These are phyloP conservation scores for Fusarium pseudocircinatum DNA, from an alignment of 2,329 filamentous ascomycete genomes.

Conservation along the genomic window DNA sequence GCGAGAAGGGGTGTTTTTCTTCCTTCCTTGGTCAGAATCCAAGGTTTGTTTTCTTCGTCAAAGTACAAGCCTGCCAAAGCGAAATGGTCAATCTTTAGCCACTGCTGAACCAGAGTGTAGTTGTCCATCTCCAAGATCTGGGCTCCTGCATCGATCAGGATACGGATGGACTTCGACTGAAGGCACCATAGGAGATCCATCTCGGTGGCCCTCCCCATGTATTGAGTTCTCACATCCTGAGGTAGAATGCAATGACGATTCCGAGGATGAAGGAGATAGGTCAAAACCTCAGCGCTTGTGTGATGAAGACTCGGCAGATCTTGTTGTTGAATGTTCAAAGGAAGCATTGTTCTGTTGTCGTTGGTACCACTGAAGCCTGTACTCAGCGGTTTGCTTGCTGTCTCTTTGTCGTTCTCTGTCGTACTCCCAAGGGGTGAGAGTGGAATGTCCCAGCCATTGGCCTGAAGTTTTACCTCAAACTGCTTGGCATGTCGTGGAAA, in stretches of 20 bases:
- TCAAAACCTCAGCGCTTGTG: conserved; percentile 72
- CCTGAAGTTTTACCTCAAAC: conserved; percentile 70
- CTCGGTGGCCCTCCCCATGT: conserved; percentile 53
- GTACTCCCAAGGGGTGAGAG: conserved; percentile 47
- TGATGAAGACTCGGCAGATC: conserved; percentile 66
- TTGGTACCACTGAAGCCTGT: conserved; percentile 81
- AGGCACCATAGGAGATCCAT: conserved; percentile 46
- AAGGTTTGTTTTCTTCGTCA: conserved; percentile 32
- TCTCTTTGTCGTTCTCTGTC: not conserved
- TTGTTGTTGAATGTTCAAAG: conserved; percentile 68
- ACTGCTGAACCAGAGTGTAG: conserved; percentile 56
- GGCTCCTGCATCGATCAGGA: conserved; percentile 73
- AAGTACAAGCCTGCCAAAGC: conserved; percentile 66
- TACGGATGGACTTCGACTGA: conserved; percentile 49
- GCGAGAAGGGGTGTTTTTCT: conserved; percentile 29
- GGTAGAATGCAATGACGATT: conserved; percentile 58
- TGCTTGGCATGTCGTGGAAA: conserved; percentile 74
- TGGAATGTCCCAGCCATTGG: conserved; percentile 75
- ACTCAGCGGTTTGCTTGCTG: conserved; percentile 51
- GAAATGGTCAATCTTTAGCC: conserved; percentile 58
- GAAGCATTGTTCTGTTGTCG: conserved; percentile 69
- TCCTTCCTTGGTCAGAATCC: conserved; percentile 32
- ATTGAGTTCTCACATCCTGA: conserved; percentile 47
- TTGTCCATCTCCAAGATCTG: conserved; percentile 72
- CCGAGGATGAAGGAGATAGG: conserved; percentile 63